Conservation (phyloP, 2,329 filamentous ascomycete genomes). For the Penicillium palitans region DNA sequence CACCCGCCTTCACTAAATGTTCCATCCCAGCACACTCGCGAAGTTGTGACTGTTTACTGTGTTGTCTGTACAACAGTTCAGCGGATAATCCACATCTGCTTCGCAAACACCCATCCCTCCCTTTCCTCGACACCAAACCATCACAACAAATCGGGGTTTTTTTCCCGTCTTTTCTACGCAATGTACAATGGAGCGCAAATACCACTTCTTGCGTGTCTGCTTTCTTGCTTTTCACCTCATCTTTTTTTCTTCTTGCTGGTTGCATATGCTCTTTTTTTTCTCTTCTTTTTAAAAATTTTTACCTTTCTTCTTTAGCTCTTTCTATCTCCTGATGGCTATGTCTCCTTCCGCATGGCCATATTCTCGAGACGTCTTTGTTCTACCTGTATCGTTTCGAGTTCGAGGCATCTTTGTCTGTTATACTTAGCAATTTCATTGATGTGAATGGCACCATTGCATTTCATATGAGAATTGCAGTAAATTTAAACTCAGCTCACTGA, state of each 20-base stretch:
- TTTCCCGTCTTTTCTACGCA: conserved; percentile 23
- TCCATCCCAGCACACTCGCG: not conserved
- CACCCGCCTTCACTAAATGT: not conserved
- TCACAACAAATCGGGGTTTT: conserved; percentile 7
- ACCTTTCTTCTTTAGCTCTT: conserved; percentile 17
- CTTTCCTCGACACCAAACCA: conserved; percentile 3
- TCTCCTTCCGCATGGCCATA: conserved; percentile 17
- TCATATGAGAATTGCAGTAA: not conserved
- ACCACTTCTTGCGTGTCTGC: conserved; percentile 35
- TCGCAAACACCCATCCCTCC: not conserved
- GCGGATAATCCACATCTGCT: not conserved
- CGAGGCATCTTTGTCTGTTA: conserved; percentile 18
- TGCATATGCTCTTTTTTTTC: conserved; percentile 9
- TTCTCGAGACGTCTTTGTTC: conserved; percentile 10
- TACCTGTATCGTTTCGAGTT: conserved; percentile 18
- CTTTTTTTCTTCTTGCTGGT: conserved; percentile 14
- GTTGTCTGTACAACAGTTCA: not conserved
- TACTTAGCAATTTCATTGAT: conserved; percentile 21
- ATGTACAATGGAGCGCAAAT: conserved; percentile 47
- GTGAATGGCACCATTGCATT: conserved; percentile 15
- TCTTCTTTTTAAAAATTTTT: conserved; percentile 5
- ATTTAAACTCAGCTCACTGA: not conserved
- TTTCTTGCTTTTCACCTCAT: conserved; percentile 17
- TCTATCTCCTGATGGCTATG: conserved; percentile 13
- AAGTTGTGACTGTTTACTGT: not conserved